Conservation (phyloP, 2,329 filamentous ascomycete genomes). For the Passalora sequoiae region DNA sequence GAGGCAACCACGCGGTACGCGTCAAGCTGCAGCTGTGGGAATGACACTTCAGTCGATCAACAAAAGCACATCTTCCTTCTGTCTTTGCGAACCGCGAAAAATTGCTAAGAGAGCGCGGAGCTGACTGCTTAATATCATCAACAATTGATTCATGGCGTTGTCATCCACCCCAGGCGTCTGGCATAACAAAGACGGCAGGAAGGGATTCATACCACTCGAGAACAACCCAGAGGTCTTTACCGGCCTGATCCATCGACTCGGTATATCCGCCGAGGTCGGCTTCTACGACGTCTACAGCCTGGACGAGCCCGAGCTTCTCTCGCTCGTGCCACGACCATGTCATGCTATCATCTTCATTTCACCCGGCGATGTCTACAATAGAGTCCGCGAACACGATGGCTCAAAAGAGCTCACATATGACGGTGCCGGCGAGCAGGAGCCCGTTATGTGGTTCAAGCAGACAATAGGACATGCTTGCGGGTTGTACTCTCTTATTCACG, state of each 20-base stretch:
- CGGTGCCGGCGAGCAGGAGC: constrained; percentile 45
- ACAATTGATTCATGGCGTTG: constrained; percentile 13
- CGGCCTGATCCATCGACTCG: constrained; percentile 46
- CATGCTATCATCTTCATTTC: constrained; percentile 50
- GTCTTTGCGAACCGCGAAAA: no score
- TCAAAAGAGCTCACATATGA: constrained; percentile 38
- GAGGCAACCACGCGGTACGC: no score
- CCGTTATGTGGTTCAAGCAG: constrained; percentile 56
- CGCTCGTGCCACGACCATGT: constrained; percentile 50
- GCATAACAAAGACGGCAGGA: constrained; percentile 26
- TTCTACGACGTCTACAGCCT: constrained; percentile 54
- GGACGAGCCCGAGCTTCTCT: constrained; percentile 46
- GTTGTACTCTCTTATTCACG: constrained; percentile 53
- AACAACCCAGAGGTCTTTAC: constrained; percentile 55
- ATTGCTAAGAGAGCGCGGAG: no score
- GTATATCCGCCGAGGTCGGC: constrained; percentile 42
- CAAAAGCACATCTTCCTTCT: no score
- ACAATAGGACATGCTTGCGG: constrained; percentile 57
- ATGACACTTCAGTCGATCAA: no score
- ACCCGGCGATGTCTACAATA: constrained; percentile 40
- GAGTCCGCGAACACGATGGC: constrained; percentile 38
- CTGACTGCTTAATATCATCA: no score
- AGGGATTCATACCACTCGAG: constrained; percentile 38
- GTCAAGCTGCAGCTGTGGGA: no score
- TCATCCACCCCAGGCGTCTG: constrained; percentile 20